Evolutionary conservation across 176 grass and related monocot species (phyloP), one percentile per base, ranked within the genome.

Genomic region (Zizania latifolia): DNA sequence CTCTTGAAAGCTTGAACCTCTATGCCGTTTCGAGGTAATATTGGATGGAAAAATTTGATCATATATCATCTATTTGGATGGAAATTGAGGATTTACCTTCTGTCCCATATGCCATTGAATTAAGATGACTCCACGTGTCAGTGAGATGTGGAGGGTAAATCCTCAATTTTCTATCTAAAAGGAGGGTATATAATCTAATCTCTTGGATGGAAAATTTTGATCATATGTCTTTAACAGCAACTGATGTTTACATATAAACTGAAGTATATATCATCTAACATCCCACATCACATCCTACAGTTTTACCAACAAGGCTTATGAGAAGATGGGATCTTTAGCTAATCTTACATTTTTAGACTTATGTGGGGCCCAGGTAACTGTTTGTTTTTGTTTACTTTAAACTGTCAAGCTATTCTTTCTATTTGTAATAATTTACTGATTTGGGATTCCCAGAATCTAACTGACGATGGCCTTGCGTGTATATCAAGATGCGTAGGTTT

Each of bases 11-110:
- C 61, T 87, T 97, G 78, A 97, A 97, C 58, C 81, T 97, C 54
- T 97, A 93, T 83, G 94, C 94, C 32, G 84, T 93, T 77, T 93
- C 94, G 12, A 93, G 88, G 94, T 92, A 89, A 76, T 63, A 45
- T 36, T 58, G 34, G 19, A 66, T 17, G 61, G n/a, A n/a, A n/a
- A n/a, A n/a, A 82, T n/a, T n/a, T n/a, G n/a, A n/a, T n/a, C n/a
- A n/a, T n/a, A n/a, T n/a, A n/a, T n/a, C n/a, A n/a, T n/a, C n/a
- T n/a, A n/a, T n/a, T n/a, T n/a, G n/a, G n/a, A n/a, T n/a, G n/a
- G n/a, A n/a, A n/a, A n/a, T n/a, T n/a, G n/a, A n/a, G n/a, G n/a
- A n/a, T n/a, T n/a, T n/a, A n/a, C n/a, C n/a, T n/a, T n/a, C n/a
- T n/a, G n/a, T n/a, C n/a, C n/a, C n/a, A n/a, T n/a, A n/a, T n/a